phyloP scores from a whole-genome alignment of 2,329 filamentous ascomycete genomes.

The Lecanosticta acicola region DNA sequence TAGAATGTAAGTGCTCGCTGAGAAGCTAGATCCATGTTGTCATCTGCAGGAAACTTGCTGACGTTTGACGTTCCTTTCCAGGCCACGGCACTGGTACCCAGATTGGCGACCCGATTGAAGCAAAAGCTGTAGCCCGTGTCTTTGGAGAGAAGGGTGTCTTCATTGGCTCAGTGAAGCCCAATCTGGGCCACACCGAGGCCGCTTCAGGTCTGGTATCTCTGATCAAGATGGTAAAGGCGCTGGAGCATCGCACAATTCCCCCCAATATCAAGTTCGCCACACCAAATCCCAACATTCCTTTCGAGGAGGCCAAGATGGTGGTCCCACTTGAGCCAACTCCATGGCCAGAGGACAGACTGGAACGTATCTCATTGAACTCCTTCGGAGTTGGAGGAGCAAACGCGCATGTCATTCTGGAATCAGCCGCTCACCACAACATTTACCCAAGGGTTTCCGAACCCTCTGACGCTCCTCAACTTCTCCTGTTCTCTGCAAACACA shows the following conservation, averaged over 20 bases:
- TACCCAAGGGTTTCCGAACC: neutral
- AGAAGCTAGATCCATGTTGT: too few relatives aligned
- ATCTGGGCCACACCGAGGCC: constrained; percentile 13
- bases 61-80: too few relatives aligned
- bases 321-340: constrained; percentile 17
- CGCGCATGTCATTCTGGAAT: constrained; percentile 26
- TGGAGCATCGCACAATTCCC: constrained; percentile 25
- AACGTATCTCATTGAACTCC: constrained; percentile 18
- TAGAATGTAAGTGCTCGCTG: too few relatives aligned
- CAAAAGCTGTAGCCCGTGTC: neutral
- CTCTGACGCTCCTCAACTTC: neutral
- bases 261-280: constrained; percentile 20
- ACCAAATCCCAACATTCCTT: constrained; percentile 18
- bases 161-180: constrained; percentile 11
- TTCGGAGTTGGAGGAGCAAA: constrained; percentile 30
- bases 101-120: constrained; percentile 7
- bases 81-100: constrained; percentile 10
- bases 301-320: neutral
- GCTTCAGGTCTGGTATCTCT: constrained; percentile 7
- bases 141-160: neutral
- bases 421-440: constrained; percentile 6
- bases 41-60: too few relatives aligned
- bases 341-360: constrained; percentile 24
- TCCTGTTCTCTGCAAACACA: neutral
- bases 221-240: constrained; percentile 17